Evolutionary conservation across 164 flowering plant genomes (phyloP).

Genomic region (Akebia trifoliata): DNA sequence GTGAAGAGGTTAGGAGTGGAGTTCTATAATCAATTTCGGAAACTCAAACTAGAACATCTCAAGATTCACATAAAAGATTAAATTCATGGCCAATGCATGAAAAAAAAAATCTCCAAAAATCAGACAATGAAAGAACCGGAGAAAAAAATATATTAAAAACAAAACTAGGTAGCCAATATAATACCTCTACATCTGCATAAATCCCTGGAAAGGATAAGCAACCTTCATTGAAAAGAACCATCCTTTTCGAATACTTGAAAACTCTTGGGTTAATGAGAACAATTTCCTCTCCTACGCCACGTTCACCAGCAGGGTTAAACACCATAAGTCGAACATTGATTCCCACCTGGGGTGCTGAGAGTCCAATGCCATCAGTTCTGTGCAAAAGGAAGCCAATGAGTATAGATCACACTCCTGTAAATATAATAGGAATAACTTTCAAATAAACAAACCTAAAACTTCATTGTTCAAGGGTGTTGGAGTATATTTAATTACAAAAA

Average conservation of each 20-base stretch:
- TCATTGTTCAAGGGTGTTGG: too few species aligned
- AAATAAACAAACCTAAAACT: background rate
- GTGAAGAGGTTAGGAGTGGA: too few species aligned
- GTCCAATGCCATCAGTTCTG: conserved; percentile 99
- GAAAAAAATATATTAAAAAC: background rate
- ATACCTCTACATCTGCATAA: conserved; percentile 84
- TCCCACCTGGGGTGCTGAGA: conserved; percentile 99
- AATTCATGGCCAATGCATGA: too few species aligned
- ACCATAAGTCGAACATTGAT: conserved; percentile 93
- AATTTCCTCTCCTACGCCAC: conserved; percentile 90
- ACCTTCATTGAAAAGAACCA: conserved; percentile 68
- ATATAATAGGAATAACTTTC: conserved; percentile 12
- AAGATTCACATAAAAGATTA: too few species aligned
- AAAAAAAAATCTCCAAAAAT: too few species aligned
- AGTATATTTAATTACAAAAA: too few species aligned
- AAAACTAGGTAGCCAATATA: background rate
- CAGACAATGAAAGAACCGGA: background rate
- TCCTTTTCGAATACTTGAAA: conserved; percentile 53
- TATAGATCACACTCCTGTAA: conserved; percentile 37
- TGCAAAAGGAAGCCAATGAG: conserved; percentile 40
- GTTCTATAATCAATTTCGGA: too few species aligned
- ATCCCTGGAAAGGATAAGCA: conserved; percentile 94
- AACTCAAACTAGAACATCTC: too few species aligned
- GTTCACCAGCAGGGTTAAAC: conserved; percentile 82
- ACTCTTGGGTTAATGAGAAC: conserved; percentile 88